Evolutionary conservation across 2,329 filamentous ascomycete species (phyloP), one percentile per base, ranked within the genome.

Genomic region (Diatrype stigma): DNA sequence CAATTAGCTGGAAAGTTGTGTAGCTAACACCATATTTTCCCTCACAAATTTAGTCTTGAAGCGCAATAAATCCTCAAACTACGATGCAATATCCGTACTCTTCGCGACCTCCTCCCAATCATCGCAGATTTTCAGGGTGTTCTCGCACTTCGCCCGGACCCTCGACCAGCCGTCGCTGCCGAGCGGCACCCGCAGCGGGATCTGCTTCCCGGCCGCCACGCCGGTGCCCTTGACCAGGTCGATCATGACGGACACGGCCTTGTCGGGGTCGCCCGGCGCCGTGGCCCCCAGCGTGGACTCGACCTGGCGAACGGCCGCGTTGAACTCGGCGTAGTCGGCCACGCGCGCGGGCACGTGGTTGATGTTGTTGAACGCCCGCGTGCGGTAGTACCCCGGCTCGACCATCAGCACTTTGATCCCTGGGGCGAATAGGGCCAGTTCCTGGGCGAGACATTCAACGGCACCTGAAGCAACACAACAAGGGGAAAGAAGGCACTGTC

Each of bases 81-180:
- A 30, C 26, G 26, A 30, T 10, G 5, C 46, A 1, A 46, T 68
- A 60, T 79, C 73, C 0, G 72, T 77, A 51, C 75, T 78, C 51
- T 72, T 77, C 3, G 71, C 73, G 45, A 77, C 63, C 17, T 73
- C 70, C 62, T 79, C 73, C 63, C 75, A 80, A 46, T 73, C 74
- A 7, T 73, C 67, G n/a, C 76, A 72, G 5, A 75, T 73, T 55
- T 77, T 71, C 30, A 67, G 50, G 46, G 78, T 78, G 12, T 66
- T 63, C 42, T 81, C 73, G 21, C 81, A 68, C 66, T 82, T 82
- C 0, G 64, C 59, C 56, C 69, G 75, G 21, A 84, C 73, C 4
- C 56, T 66, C 1, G 60, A 58, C 61, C 76, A 82, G 0, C 77
- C 76, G 63, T 83, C 80, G 0, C 70, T 77, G 0, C 80, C 80